Percentiles rank a stretch among this genome's conserved stretches.
These are phyloP conservation scores for Eurotiales sp. DNA, from an alignment of 2,329 filamentous ascomycete species.

Conservation along the genomic window DNA sequence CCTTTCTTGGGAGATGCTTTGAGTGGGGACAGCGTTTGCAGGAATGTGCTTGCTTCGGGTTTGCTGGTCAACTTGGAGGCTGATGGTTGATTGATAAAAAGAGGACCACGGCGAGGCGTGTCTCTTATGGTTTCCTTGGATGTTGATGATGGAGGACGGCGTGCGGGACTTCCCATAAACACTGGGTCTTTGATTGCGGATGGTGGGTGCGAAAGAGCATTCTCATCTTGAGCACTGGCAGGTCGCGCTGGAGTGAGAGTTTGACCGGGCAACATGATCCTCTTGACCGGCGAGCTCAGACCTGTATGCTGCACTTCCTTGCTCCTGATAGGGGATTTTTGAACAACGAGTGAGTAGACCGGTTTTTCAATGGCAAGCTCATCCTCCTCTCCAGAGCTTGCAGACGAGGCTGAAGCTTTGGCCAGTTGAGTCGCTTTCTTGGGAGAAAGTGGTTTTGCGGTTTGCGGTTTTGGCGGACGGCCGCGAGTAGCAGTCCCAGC, in stretches of 20 bases:
- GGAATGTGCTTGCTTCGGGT: slow-evolving; percentile 24
- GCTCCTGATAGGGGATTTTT: slow-evolving; percentile 31
- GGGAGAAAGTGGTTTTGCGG: slow-evolving; percentile 41
- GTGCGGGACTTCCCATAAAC: slow-evolving; percentile 43
- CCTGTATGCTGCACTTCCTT: slow-evolving; percentile 21
- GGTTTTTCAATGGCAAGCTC: slow-evolving; percentile 37
- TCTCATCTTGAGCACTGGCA: slow-evolving; percentile 22
- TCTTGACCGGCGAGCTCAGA: slow-evolving; percentile 35
- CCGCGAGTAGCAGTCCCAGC: slow-evolving; percentile 25
- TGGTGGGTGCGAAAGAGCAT: slow-evolving; percentile 23
- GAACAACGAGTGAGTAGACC: slow-evolving; percentile 26
- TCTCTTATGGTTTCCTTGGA: slow-evolving; percentile 41
- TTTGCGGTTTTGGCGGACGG: slow-evolving; percentile 27
- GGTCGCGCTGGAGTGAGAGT: slow-evolving; percentile 12
- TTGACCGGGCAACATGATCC: slow-evolving; percentile 32
- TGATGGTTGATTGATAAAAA: slow-evolving; percentile 22
- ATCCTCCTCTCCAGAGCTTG: slow-evolving; percentile 41
- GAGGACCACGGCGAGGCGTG: slow-evolving; percentile 34
- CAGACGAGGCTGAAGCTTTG: slow-evolving; percentile 33
- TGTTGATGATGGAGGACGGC: slow-evolving; percentile 42
- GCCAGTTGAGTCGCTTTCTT: slow-evolving; percentile 48
- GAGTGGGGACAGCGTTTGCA: slow-evolving; percentile 33
- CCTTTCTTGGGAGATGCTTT: slow-evolving; percentile 43
- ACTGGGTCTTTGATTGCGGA: slow-evolving; percentile 30
- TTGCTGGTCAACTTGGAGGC: slow-evolving; percentile 16